Conservation (phyloP, 2,329 filamentous ascomycete genomes). For the Rhinocladiella mackenziei region DNA sequence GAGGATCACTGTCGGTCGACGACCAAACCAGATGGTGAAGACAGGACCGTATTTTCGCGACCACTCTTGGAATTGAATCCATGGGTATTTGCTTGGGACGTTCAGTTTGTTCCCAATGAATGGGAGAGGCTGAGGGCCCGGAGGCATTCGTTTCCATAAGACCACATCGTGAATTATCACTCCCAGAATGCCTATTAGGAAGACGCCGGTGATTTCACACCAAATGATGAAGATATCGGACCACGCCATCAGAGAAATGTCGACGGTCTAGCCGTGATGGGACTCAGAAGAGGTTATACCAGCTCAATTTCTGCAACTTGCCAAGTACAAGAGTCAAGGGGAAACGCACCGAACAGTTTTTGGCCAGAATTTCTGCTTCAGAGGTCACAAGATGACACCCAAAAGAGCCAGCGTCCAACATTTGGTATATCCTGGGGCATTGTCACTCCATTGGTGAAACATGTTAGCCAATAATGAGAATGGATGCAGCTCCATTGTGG, state of each 20-base stretch:
- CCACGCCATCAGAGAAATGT: slow-evolving; percentile 15
- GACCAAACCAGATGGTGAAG: slow-evolving; percentile 27
- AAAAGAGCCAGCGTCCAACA: too few species aligned
- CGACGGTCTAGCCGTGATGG: too few species aligned
- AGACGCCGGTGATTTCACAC: slow-evolving; percentile 14
- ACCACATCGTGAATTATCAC: slow-evolving; percentile 25
- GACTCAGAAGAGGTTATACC: too few species aligned
- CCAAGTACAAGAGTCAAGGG: too few species aligned
- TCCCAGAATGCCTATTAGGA: slow-evolving; percentile 12
- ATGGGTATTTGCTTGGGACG: slow-evolving; percentile 31
- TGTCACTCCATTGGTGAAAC: too few species aligned
- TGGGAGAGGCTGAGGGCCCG: slow-evolving; percentile 31
- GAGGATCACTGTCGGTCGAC: slow-evolving; percentile 34
- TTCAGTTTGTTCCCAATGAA: slow-evolving; percentile 35
- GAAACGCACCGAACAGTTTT: too few species aligned
- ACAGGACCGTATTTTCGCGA: slow-evolving; percentile 36
- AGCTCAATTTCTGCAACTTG: too few species aligned
- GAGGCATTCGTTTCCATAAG: slow-evolving; percentile 28
- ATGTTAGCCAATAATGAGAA: too few species aligned
- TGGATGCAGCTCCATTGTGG: too few species aligned
- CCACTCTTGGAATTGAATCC: slow-evolving; percentile 37
- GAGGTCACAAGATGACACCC: too few species aligned
- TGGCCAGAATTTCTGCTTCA: too few species aligned
- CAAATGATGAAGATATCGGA: slow-evolving; percentile 17
- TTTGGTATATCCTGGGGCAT: too few species aligned